Evolutionary conservation across 2,329 filamentous ascomycete genomes (phyloP).

Genomic region (Fusarium annulatum): DNA sequence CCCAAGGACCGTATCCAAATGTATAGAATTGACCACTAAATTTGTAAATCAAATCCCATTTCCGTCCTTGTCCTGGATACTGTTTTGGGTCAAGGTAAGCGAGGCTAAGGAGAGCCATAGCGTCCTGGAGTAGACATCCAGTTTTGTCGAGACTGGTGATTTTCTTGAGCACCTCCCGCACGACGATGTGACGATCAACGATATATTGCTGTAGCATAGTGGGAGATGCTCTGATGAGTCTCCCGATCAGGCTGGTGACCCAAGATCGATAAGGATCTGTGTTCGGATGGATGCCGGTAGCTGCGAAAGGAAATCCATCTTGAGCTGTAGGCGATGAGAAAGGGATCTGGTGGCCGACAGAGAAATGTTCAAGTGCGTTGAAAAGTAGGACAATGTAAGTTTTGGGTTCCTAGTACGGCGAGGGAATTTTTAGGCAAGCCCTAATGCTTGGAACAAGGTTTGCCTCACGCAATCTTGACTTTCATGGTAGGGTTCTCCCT

Average conservation of each 20-base stretch:
- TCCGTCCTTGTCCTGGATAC: rapidly evolving
- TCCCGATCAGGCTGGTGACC: constrained; percentile 1
- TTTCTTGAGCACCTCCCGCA: neutral
- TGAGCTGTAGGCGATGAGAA: rapidly evolving
- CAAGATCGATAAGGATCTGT: neutral
- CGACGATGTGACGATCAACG: neutral
- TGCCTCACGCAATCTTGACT: too few relatives aligned
- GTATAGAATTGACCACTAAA: too few relatives aligned
- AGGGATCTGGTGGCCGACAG: rapidly evolving
- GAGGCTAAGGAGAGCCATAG: neutral
- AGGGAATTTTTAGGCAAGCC: neutral
- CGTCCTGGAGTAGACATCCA: neutral
- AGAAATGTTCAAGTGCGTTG: rapidly evolving
- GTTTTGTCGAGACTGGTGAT: neutral
- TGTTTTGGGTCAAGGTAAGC: neutral
- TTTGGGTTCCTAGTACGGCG: too few relatives aligned
- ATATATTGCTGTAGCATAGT: constrained; percentile 3
- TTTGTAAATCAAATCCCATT: too few relatives aligned
- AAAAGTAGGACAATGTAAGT: neutral
- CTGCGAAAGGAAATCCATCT: neutral
- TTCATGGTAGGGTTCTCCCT: too few relatives aligned
- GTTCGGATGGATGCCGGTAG: neutral
- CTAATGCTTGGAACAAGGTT: neutral
- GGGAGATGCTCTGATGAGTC: neutral
- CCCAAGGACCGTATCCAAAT: too few relatives aligned